Evolutionary conservation across 2,329 filamentous ascomycete species (phyloP).

Genomic region (Botryotinia globosa): DNA sequence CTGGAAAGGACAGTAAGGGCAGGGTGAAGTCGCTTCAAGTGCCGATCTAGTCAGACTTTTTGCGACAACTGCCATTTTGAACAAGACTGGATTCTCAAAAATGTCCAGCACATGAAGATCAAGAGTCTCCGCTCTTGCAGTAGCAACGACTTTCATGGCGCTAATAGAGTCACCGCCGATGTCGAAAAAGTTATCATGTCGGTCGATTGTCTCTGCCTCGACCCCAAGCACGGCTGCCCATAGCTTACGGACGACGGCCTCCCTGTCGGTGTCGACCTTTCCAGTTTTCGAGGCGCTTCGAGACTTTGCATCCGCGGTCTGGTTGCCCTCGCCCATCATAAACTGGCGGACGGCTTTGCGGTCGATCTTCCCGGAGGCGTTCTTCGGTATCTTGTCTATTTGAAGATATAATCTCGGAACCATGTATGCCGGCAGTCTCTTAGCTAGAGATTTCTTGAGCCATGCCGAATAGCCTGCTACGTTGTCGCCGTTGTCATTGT

Average conservation of each 20-base stretch:
- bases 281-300: too few species aligned
- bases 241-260: too few species aligned
- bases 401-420: constrained; percentile 38
- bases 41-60: too few species aligned
- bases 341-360: constrained; percentile 33
- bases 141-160: constrained; percentile 19
- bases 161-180: not conserved
- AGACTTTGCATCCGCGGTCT: too few species aligned
- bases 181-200: not conserved
- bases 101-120: constrained; percentile 44
- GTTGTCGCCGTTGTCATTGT: not conserved
- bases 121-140: constrained; percentile 28
- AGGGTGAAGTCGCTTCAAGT: too few species aligned
- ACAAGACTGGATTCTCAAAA: constrained; percentile 31
- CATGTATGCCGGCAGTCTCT: constrained; percentile 35
- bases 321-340: too few species aligned
- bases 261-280: too few species aligned
- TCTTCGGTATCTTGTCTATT: constrained; percentile 34
- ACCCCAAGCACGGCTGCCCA: constrained; percentile 22
- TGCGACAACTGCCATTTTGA: too few species aligned
- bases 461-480: not conserved
- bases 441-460: not conserved
- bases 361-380: constrained; percentile 38
- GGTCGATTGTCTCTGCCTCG: not conserved
- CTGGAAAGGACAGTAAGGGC: too few species aligned